Evolutionary conservation across 73 alveolate genomes (phyloP).

Genomic region (Diophrys sp.): DNA sequence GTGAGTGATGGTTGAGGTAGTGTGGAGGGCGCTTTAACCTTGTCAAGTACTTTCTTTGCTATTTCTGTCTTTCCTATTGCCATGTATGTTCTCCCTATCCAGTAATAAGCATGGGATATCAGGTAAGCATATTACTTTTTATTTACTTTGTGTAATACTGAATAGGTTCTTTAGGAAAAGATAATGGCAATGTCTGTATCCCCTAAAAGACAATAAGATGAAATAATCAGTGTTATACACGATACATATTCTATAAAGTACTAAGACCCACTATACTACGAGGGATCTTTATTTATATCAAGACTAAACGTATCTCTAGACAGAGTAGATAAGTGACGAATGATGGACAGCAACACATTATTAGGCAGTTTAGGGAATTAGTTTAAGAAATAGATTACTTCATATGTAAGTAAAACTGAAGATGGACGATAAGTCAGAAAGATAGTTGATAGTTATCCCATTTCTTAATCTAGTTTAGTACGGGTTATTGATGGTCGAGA

Average conservation of each 20-base stretch:
- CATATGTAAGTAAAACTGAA: constrained; percentile 35
- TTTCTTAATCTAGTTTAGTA: constrained; percentile 57
- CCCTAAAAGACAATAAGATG: constrained; percentile 50
- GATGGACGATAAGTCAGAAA: constrained; percentile 21
- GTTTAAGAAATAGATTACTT: constrained; percentile 56
- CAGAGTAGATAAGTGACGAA: constrained; percentile 19
- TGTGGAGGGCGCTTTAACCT: too few relatives aligned
- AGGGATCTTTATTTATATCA: neutral
- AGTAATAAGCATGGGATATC: constrained; percentile 42
- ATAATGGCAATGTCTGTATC: constrained; percentile 53
- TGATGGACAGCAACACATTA: constrained; percentile 13
- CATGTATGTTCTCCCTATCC: constrained; percentile 45
- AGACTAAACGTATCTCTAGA: constrained; percentile 11
- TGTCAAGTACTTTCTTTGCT: constrained; percentile 25
- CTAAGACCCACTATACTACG: neutral
- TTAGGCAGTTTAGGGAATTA: constrained; percentile 57
- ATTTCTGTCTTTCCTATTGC: constrained; percentile 32
- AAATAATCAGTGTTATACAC: constrained; percentile 46
- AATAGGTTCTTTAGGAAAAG: constrained; percentile 21
- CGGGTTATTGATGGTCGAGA: constrained; percentile 35
- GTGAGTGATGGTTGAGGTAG: too few relatives aligned
- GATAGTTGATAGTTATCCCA: constrained; percentile 51
- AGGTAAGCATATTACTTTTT: constrained; percentile 28
- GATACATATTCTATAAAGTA: constrained; percentile 38
- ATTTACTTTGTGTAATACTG: constrained; percentile 5